Evolutionary conservation across 345 rosid genomes (phyloP), one percentile per base, ranked within the genome.

Genomic region (Capsella bursapastoris): DNA sequence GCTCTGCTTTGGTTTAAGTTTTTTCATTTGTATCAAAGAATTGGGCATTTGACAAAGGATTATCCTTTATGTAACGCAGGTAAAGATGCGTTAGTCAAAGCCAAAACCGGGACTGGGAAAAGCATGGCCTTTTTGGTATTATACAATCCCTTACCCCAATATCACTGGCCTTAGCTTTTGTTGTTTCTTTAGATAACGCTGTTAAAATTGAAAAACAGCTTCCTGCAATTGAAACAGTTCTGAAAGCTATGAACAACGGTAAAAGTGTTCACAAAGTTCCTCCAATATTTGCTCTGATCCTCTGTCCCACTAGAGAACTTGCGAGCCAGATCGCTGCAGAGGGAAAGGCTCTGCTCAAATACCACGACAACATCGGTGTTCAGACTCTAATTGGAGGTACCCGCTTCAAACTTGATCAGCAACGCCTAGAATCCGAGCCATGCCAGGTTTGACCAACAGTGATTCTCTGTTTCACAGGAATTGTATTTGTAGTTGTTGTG

Each of bases 151-250:
- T 77, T 25, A 4, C 29, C 73, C 28, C 29, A 28, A 59, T 11
- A 9, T 14, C 11, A 18, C 12, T 43, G 27, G 51, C 18, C 72
- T 47, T 77, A 51, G 57, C 70, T 73, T 49, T 64, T 74, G 25
- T 63, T 66, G 47, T 38, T 75, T 74, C 41, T 74, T 74, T 74
- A 77, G 78, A 62, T 70, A 60, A 76, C 70, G 65, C 84, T 72
- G 73, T 79, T 85, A 85, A 88, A 84, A 79, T 75, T 28, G 72
- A 80, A 59, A 83, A 87, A 84, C 89, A 95, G 99, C 91, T 92
- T 86, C 99, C 98, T 79, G 98, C 96, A 59, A 89, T 90, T 92
- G 98, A 96, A 96, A 84, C 99, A 90, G 98, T 85, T 84, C 73
- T 88, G 82, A 89, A 87, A 86, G 85, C 89, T 75, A 77, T 67